These are phyloP conservation scores for Amniculicola lignicola DNA, from an alignment of 495 filamentous ascomycete species.

Conservation along the genomic window DNA sequence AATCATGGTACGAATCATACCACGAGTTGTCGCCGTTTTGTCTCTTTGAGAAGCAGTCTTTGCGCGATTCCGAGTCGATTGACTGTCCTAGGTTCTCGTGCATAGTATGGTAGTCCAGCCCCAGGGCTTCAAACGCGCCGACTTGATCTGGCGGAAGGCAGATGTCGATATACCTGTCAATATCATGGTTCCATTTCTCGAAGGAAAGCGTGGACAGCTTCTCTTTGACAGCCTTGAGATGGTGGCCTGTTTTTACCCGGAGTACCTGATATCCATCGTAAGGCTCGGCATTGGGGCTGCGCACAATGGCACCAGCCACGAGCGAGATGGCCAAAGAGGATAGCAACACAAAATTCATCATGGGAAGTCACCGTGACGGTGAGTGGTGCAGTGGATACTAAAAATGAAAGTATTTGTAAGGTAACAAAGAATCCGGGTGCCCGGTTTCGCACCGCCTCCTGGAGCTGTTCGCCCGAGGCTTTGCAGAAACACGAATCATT, in stretches of 20 bases:
- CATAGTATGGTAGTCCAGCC: slow-evolving; percentile 39
- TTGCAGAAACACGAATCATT: too few species aligned
- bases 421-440: too few species aligned
- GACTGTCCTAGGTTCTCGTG: slow-evolving; percentile 47
- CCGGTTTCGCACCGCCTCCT: too few species aligned
- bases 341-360: neutral
- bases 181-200: slow-evolving; percentile 38
- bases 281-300: slow-evolving; percentile 23
- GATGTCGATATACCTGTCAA: slow-evolving; percentile 40
- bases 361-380: too few species aligned
- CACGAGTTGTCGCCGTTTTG: slow-evolving; percentile 39
- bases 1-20: slow-evolving; percentile 57
- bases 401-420: too few species aligned
- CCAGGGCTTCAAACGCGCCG: slow-evolving; percentile 38
- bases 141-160: slow-evolving; percentile 42
- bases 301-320: neutral
- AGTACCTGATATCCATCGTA: slow-evolving; percentile 50
- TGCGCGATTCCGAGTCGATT: slow-evolving; percentile 32
- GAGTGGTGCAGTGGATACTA: too few species aligned
- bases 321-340: slow-evolving; percentile 4
- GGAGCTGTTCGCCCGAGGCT: too few species aligned
- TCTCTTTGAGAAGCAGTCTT: slow-evolving; percentile 22
- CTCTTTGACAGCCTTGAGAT: slow-evolving; percentile 26
- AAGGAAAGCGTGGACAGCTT: slow-evolving; percentile 28
- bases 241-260: slow-evolving; percentile 36